Percentiles rank a stretch among this genome's conserved stretches.
Conservation (phyloP, 2,329 filamentous ascomycete species). For the Meredithiella fracta region DNA sequence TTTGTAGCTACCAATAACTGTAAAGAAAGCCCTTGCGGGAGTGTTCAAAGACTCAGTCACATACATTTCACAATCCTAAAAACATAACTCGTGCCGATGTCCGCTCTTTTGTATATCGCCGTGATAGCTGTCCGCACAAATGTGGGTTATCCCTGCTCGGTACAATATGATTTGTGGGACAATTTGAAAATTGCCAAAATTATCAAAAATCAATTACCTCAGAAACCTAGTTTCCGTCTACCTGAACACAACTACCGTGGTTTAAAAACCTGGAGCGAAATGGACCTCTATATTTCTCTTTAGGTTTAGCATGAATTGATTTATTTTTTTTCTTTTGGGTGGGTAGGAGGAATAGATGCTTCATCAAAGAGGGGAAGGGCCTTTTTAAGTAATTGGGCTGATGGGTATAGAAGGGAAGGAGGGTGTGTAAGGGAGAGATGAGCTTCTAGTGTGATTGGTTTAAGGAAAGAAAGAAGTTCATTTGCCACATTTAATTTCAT, state of each 20-base stretch:
- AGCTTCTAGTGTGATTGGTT: neutral
- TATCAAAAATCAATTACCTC: neutral
- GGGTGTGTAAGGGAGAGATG: neutral
- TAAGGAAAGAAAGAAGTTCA: neutral
- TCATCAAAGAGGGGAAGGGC: neutral
- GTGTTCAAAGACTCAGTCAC: too few species aligned
- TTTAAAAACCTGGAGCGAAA: too few species aligned
- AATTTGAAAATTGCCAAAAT: conserved; percentile 1
- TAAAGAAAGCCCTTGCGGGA: too few species aligned
- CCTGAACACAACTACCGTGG: too few species aligned
- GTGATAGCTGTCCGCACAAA: too few species aligned
- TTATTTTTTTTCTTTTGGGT: neutral
- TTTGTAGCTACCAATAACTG: too few species aligned
- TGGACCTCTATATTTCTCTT: too few species aligned
- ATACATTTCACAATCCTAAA: too few species aligned
- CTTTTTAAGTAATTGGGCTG: neutral
- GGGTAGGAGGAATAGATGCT: neutral
- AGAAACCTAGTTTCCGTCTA: neutral
- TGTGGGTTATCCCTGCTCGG: neutral
- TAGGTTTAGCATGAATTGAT: neutral
- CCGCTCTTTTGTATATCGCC: too few species aligned
- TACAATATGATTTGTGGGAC: neutral
- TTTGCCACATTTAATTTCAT: too few species aligned
- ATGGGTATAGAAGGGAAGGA: neutral
- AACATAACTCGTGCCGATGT: too few species aligned